Conservation (phyloP, 345 rosid species). For the Camelina sativa region DNA sequence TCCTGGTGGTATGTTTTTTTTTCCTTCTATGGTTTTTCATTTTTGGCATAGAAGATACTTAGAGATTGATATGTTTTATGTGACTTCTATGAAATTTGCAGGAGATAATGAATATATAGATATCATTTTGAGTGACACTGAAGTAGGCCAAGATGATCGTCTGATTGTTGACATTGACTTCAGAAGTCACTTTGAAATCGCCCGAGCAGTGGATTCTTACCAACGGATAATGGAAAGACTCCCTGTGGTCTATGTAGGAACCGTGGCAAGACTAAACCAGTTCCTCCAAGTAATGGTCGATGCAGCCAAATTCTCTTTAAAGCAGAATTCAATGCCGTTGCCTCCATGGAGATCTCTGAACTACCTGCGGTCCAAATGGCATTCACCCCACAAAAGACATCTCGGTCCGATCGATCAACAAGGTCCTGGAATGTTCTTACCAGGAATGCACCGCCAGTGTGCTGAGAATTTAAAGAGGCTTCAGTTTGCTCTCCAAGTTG, state of each 20-base stretch:
- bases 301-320: conserved; percentile 78
- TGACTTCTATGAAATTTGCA: conserved; percentile 38
- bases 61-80: conserved; percentile 5
- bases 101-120: conserved; percentile 93
- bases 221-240: conserved; percentile 73
- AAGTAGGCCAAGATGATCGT: conserved; percentile 62
- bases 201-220: conserved; percentile 88
- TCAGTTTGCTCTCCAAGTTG: conserved; percentile 62
- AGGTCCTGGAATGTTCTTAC: conserved; percentile 34
- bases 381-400: conserved; percentile 64
- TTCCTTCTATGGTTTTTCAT: not conserved
- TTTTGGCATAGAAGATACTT: no score
- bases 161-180: conserved; percentile 86
- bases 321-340: conserved; percentile 90
- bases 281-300: conserved; percentile 91
- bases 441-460: conserved; percentile 59
- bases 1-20: conserved; percentile 77
- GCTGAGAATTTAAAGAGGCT: conserved; percentile 68
- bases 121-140: conserved; percentile 53
- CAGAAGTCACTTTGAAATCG: conserved; percentile 91
- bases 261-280: conserved; percentile 61
- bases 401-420: conserved; percentile 49
- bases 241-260: conserved; percentile 80
- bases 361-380: conserved; percentile 89
- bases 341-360: conserved; percentile 97